Evolutionary conservation across 306 rosid genomes (phyloP), one percentile per base, ranked within the genome.

Genomic region (Dryas octopetala): DNA sequence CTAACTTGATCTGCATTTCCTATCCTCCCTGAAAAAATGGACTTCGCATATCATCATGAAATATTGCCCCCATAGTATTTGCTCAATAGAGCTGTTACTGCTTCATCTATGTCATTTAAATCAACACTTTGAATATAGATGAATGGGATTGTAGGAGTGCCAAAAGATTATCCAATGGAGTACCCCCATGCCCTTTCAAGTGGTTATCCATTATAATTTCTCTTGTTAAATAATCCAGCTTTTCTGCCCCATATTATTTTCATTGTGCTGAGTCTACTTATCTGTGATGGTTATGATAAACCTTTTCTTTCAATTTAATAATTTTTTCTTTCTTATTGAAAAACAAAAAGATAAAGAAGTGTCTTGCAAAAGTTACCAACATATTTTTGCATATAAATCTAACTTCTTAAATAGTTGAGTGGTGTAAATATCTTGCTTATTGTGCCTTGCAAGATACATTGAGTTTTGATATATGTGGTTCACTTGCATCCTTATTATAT

Each of bases 401-500:
- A 44, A 75, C 46, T 40, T 5, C 41, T n/a, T 17, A 26, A 54
- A 41, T 52, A 74, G 61, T 23, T 43, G 71, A 4, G 59, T 48
- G 49, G 17, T 3, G 19, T 14, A 63, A 16, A n/a, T 65, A 51
- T 23, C 16, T 51, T 50, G 41, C 50, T 13, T 15, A n/a, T 32
- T 32, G 38, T 32, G 38, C 38, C 26, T 40, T 62, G 12, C 38
- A 53, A 11, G 54, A 51, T 32, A 61, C 54, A 40, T 64, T 78
- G 19, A 5, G 14, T 8, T 49, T 49, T 72, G 32, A 26, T 47
- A 7, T 53, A 68, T 38, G 19, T 47, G 19, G 32, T 62, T 68
- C 68, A 54, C 53, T 54, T n/a, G 43, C 12, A 45, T 73, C 14
- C 66, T 15, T 64, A 57, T 57, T 51, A 80, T 66, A 28, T 40